Evolutionary conservation across 306 rosid species (phyloP), one percentile per base, ranked within the genome.

Genomic region (Rosa lucieae): DNA sequence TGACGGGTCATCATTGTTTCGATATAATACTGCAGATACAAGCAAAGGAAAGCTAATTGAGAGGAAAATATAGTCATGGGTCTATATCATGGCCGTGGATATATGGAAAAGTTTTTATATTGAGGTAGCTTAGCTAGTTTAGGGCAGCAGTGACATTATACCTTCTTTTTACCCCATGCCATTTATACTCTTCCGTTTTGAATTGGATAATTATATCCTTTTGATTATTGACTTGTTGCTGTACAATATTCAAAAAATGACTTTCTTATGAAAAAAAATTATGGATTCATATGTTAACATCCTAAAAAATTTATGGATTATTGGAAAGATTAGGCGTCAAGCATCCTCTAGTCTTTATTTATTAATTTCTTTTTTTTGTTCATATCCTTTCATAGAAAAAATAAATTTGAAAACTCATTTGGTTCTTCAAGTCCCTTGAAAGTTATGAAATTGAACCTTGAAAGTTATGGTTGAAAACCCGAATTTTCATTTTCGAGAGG

Each of bases 1-100:
- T 86, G 97, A 89, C 81, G 87, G 79, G 70, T 79, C 97, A 75
- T 88, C 93, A 43, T 87, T 87, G 48, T 72, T 86, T 82, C 83
- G 84, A 75, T 77, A 67, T n/a, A 67, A 80, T 53, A 53, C 89
- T 61, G n/a, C 89, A 83, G 92, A 88, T 79, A 77, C 90, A 86
- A 85, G 87, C 85, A 89, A 87, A 78, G 85, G 82, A 79, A 88
- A 87, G 76, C 51, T 67, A 35, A 37, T 85, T 53, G 88, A 85
- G 74, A 81, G 88, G 77, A 81, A 84, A 69, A 58, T 79, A 23
- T 82, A 81, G 79, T 63, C 51, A 55, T 62, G 78, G 59, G 77
- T 66, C 51, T 8, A 26, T 35, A 47, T 70, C 21, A 21, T 47
- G 74, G 39, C 39, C 55, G 32, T 43, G 55, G 69, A 21, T 61